Conservation (phyloP, 1,284 basidiomycete genomes). For the Uromyces viciae-fabae region DNA sequence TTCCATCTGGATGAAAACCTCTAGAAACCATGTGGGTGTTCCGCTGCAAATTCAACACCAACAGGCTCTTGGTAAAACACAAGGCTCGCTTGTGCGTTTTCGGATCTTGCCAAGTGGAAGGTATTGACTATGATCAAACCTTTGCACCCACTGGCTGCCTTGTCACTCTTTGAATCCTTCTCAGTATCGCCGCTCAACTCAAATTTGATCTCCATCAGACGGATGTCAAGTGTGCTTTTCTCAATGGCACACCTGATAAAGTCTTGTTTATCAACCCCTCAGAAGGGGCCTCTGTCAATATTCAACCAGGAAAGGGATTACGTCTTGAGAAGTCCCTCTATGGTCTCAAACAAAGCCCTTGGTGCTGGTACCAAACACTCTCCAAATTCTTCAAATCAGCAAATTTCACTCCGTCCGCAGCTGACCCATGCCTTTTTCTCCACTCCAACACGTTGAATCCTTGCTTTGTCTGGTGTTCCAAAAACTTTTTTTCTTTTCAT, state of each 20-base stretch:
- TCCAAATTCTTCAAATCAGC: too few species aligned
- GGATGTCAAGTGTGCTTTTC: neutral
- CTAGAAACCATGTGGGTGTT: slow-evolving; percentile 5
- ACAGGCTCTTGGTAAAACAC: neutral
- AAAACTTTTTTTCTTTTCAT: too few species aligned
- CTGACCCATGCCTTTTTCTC: too few species aligned
- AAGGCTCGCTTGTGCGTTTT: neutral
- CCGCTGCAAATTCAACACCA: too few species aligned
- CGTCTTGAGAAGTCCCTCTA: neutral
- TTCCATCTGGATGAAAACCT: neutral
- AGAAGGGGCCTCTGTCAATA: neutral
- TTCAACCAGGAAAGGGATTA: neutral
- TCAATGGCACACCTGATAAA: neutral
- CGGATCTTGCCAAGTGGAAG: neutral
- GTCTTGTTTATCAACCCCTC: neutral
- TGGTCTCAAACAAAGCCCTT: neutral
- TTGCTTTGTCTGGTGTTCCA: too few species aligned
- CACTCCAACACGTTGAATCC: too few species aligned
- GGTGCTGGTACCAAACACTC: too few species aligned
- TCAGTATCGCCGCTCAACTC: neutral
- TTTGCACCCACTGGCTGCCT: neutral
- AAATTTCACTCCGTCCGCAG: too few species aligned
- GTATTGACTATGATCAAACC: neutral
- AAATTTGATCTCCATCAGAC: too few species aligned
- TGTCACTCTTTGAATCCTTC: neutral